A percentile compares a stretch with the other conserved stretches of the same genome.
Evolutionary conservation across 805 yeast genomes (phyloP).

Genomic region (Ogataea nakhonphanomensis): DNA sequence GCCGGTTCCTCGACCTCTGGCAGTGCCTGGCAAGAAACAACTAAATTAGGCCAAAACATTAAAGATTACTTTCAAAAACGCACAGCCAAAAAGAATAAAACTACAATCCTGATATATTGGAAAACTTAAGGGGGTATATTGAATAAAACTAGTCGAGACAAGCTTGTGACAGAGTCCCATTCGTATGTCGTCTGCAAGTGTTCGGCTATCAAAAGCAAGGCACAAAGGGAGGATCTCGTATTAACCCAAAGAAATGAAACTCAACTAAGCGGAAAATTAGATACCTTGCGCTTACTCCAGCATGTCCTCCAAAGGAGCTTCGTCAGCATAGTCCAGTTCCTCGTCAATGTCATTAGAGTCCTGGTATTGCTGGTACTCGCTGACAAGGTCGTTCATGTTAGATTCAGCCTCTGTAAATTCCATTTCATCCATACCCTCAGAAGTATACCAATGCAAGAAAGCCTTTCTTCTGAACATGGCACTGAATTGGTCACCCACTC

Average conservation of each 20-base stretch:
- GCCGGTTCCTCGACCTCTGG: constrained; percentile 27
- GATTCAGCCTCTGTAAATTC: constrained; percentile 94
- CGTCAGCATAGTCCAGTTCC: constrained; percentile 66
- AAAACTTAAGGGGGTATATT: constrained; percentile 9
- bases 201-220: constrained; percentile 13
- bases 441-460: constrained; percentile 93
- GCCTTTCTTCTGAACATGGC: constrained; percentile 94
- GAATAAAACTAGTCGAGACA: constrained; percentile 11
- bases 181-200: constrained; percentile 3
- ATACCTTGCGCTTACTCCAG: constrained; percentile 23
- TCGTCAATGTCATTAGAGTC: constrained; percentile 76
- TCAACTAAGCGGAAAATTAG: constrained; percentile 11
- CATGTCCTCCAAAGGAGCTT: constrained; percentile 55
- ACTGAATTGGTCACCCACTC: constrained; percentile 85
- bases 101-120: constrained; percentile 3
- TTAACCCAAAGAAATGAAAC: constrained; percentile 15
- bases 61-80: not conserved
- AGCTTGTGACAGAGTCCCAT: constrained; percentile 3
- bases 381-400: constrained; percentile 82
- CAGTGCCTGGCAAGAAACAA: constrained; percentile 21
- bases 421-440: constrained; percentile 95
- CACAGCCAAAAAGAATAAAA: constrained; percentile 6
- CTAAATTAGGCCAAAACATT: constrained; percentile 34
- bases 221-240: constrained; percentile 14
- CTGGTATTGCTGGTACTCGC: constrained; percentile 91